Base-by-base conservation (phyloP, 345 rosid species). In the Lepidium didymum region DNA sequence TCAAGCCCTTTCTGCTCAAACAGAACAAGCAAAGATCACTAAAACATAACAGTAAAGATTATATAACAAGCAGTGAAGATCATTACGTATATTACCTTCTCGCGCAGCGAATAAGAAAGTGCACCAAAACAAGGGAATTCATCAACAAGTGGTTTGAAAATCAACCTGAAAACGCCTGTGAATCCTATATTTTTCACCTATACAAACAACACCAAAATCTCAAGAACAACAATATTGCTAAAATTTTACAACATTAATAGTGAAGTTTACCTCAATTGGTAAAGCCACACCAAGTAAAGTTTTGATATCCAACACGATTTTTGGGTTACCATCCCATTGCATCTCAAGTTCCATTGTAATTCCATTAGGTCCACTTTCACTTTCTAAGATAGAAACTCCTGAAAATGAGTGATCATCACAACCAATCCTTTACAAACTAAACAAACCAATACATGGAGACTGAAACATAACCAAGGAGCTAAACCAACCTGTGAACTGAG, bases 241-340 rank as follows among this genome's bases (percentile, higher is more conserved):
- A 68, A 3, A 19, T 0, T 34, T 10, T 18, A 5, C 3, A 14
- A 38, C 43, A 29, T 46, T 18, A 42, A 12, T 11, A 40, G 55
- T 56, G 54, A 55, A 25, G 46, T n/a, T n/a, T 76, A 93, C 98
- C 95, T 90, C 88, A 10, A 90, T 79, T 0, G 96, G 98, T 40
- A 93, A 77, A 31, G 85, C 81, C 7, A 93, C 82, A 0, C 97
- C 98, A 44, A 93, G 70, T 78, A 64, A 80, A 16, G 97, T 90
- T 59, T 85, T 83, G 71, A 93, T 72, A 70, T 78, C 89, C 45
- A 90, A 89, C 29, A 84, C 90, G 23, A 93, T 86, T 59, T 71
- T 81, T 4, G 97, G 96, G 68, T 90, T 81, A 8, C 96, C 97
- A 60, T 93, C 98, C 97, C 98, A 93, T 74, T 90, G 89, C 87